Evolutionary conservation across 108 stramenopile species (phyloP).

Genomic region (Cylindrotheca fusiformis): DNA sequence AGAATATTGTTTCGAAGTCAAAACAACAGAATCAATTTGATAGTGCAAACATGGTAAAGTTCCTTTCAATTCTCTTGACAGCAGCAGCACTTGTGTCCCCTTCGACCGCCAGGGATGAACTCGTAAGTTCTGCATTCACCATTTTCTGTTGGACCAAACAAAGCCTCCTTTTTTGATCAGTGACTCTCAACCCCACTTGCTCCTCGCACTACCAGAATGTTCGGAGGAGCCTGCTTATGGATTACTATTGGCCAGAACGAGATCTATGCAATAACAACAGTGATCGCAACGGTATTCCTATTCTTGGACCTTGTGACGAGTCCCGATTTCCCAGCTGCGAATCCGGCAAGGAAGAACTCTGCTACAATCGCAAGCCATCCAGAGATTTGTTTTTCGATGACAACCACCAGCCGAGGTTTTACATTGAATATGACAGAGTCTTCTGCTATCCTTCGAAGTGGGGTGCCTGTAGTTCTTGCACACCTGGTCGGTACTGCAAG

Average conservation of each 20-base stretch:
- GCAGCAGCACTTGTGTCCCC: no score
- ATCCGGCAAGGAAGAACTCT: conserved; percentile 24
- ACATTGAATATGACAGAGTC: conserved; percentile 44
- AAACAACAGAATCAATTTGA: no score
- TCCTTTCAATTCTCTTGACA: no score
- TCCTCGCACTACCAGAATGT: no score
- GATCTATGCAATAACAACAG: conserved; percentile 39
- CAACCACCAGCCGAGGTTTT: conserved; percentile 44
- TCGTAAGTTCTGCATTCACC: no score
- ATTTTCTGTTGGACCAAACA: no score
- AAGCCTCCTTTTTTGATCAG: no score
- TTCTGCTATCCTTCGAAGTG: conserved; percentile 44
- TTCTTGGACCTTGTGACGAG: conserved; percentile 35
- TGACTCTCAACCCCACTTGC: no score
- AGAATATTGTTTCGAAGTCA: no score
- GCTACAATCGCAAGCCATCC: conserved; percentile 58
- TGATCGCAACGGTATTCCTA: conserved; percentile 18
- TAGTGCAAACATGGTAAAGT: no score
- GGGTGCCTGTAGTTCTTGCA: conserved; percentile 52
- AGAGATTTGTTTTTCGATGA: conserved; percentile 43
- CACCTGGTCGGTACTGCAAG: conserved; percentile 55
- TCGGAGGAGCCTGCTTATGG: no score
- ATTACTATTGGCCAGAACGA: not conserved
- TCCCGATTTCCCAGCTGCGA: conserved; percentile 42
- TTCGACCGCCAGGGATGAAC: no score